phyloP scores from a whole-genome alignment of 192 early-diverging fungal species.

The Spinellus fusiger region DNA sequence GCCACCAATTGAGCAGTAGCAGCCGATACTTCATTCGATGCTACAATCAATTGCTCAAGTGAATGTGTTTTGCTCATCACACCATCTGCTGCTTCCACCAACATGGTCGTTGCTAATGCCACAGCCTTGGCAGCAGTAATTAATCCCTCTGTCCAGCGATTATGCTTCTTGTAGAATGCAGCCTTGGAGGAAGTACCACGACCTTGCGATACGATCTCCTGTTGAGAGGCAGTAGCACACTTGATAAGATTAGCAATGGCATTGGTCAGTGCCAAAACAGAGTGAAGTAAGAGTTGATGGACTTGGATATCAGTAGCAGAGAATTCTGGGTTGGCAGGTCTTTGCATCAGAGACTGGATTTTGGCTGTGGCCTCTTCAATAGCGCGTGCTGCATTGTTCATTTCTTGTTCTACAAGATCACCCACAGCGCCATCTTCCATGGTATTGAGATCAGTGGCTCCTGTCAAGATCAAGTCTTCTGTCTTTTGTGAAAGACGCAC shows the following conservation, averaged over 20 bases:
- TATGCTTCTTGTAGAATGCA: slow-evolving; percentile 99
- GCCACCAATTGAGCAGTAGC: slow-evolving; percentile 96
- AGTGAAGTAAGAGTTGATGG: slow-evolving; percentile 83
- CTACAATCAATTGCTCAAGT: slow-evolving; percentile 95
- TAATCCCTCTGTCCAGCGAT: slow-evolving; percentile 98
- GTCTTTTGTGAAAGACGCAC: slow-evolving; percentile 65
- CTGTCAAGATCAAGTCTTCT: slow-evolving; percentile 68
- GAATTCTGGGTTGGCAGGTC: slow-evolving; percentile 65
- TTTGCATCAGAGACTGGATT: slow-evolving; percentile 73
- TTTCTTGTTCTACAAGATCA: slow-evolving; percentile 88
- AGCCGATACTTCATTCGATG: slow-evolving; percentile 92
- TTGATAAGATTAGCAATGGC: slow-evolving; percentile 92
- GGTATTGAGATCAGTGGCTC: slow-evolving; percentile 45
- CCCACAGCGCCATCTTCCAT: slow-evolving; percentile 71
- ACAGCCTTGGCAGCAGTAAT: slow-evolving; percentile 96
- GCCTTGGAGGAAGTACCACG: slow-evolving; percentile 70
- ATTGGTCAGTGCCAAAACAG: slow-evolving; percentile 89
- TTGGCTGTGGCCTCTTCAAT: slow-evolving; percentile 87
- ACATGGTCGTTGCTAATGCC: slow-evolving; percentile 82
- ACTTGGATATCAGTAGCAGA: slow-evolving; percentile 80
- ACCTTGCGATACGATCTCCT: slow-evolving; percentile 95
- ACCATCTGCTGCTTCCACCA: slow-evolving; percentile 96
- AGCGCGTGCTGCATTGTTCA: slow-evolving; percentile 84
- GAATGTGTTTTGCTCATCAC: slow-evolving; percentile 85
- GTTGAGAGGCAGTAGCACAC: slow-evolving; percentile 90